phyloP scores from a whole-genome alignment of 2,329 filamentous ascomycete species.

The Scleromitrula shiraiana region DNA sequence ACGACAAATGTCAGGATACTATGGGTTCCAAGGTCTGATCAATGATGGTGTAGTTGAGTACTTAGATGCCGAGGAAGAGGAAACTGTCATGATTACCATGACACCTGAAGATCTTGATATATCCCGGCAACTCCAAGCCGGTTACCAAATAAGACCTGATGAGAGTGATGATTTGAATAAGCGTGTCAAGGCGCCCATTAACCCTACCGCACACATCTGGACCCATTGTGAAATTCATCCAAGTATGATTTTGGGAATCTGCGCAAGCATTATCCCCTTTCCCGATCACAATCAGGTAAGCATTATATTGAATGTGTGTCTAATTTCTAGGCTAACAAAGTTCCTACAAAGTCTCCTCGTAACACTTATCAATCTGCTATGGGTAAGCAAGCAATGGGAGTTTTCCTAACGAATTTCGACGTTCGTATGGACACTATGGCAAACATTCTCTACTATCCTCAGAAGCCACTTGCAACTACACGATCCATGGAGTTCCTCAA shows the following conservation, averaged over 20 bases:
- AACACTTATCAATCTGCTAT: slow-evolving; percentile 99
- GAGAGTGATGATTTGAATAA: slow-evolving; percentile 68
- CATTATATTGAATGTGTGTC: slow-evolving; percentile 11
- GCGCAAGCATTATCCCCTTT: slow-evolving; percentile 98
- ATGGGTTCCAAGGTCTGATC: slow-evolving; percentile 84
- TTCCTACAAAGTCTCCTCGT: slow-evolving; percentile 65
- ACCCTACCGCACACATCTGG: slow-evolving; percentile 81
- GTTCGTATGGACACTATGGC: slow-evolving; percentile 99
- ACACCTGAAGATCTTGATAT: slow-evolving; percentile 88
- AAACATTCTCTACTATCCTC: slow-evolving; percentile 97
- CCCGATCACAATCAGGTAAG: slow-evolving; percentile 90
- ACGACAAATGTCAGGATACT: slow-evolving; percentile 49
- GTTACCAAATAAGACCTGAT: slow-evolving; percentile 51
- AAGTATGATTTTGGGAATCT: slow-evolving; percentile 97
- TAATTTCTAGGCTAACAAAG: slow-evolving; percentile 28
- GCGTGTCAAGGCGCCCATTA: slow-evolving; percentile 81
- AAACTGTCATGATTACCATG: slow-evolving; percentile 99
- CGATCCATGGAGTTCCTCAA: slow-evolving; percentile 98
- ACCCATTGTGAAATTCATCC: slow-evolving; percentile 99
- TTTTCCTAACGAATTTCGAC: slow-evolving; percentile 94
- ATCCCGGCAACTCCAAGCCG: slow-evolving; percentile 61
- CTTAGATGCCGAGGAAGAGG: slow-evolving; percentile 95
- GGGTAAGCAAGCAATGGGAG: slow-evolving; percentile 99
- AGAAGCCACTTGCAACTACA: slow-evolving; percentile 93
- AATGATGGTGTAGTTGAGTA: slow-evolving; percentile 86